phyloP scores from a whole-genome alignment of 1,284 basidiomycete species.

The Porogramme epimiltina region DNA sequence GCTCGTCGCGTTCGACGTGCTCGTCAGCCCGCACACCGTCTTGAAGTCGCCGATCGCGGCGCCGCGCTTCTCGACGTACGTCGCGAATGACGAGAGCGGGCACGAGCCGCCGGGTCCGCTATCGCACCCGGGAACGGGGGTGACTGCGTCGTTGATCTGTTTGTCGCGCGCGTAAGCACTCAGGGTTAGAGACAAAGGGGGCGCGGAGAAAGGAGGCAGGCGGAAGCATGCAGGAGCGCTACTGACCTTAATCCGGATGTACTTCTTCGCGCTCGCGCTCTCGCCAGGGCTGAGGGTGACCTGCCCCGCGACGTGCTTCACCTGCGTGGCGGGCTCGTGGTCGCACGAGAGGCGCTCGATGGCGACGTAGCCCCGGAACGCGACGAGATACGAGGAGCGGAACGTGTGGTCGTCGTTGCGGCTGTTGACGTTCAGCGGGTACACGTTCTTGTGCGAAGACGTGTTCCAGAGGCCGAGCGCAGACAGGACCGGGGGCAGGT shows the following conservation, averaged over 20 bases:
- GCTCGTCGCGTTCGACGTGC: conserved; percentile 34
- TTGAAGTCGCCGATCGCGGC: conserved; percentile 39
- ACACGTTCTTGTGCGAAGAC: conserved; percentile 29
- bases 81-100: conserved; percentile 34
- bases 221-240: background rate
- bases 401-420: conserved; percentile 36
- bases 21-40: conserved; percentile 36
- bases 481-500: conserved; percentile 43
- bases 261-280: conserved; percentile 24
- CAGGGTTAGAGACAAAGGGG: background rate
- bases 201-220: background rate
- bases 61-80: conserved; percentile 31
- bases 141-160: conserved; percentile 41
- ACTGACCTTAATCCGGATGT: conserved; percentile 39
- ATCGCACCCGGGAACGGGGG: conserved; percentile 39
- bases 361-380: conserved; percentile 43
- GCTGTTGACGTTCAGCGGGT: conserved; percentile 36
- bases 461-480: conserved; percentile 47
- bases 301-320: conserved; percentile 23
- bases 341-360: conserved; percentile 42
- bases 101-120: conserved; percentile 41
- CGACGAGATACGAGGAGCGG: conserved; percentile 40
- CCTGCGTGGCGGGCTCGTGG: conserved; percentile 6
- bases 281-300: conserved; percentile 11
- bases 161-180: background rate